Evolutionary conservation across 2,329 filamentous ascomycete genomes (phyloP).

Genomic region (Cladosporium oxysporum): DNA sequence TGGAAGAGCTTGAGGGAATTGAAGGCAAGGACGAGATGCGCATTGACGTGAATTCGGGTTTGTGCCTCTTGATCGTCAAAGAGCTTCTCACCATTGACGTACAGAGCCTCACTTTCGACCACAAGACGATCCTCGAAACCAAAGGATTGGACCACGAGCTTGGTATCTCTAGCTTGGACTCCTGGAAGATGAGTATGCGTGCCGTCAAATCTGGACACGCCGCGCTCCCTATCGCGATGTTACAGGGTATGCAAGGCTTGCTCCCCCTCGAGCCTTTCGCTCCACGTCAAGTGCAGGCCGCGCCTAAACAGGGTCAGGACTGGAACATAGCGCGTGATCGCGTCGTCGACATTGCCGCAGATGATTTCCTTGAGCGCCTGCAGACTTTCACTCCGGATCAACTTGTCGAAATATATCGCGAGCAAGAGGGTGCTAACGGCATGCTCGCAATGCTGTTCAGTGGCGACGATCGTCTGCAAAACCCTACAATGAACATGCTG

Average conservation of each 20-base stretch:
- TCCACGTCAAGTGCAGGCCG: constrained; percentile 41
- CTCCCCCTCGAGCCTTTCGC: constrained; percentile 73
- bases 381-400: constrained; percentile 72
- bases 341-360: constrained; percentile 64
- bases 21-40: constrained; percentile 35
- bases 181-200: constrained; percentile 77
- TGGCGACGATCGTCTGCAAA: constrained; percentile 74
- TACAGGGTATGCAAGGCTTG: constrained; percentile 70
- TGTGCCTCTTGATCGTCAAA: constrained; percentile 66
- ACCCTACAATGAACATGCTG: constrained; percentile 77
- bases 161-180: constrained; percentile 68
- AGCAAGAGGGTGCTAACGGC: constrained; percentile 68
- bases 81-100: constrained; percentile 70
- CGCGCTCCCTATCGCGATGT: constrained; percentile 71
- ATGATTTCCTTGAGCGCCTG: constrained; percentile 74
- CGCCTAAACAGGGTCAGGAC: constrained; percentile 59
- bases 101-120: constrained; percentile 68
- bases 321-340: constrained; percentile 76
- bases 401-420: constrained; percentile 68
- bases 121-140: constrained; percentile 62
- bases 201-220: constrained; percentile 67
- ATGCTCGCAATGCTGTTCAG: constrained; percentile 80
- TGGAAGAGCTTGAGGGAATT: constrained; percentile 34
- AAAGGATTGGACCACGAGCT: constrained; percentile 66
- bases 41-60: constrained; percentile 40